A percentile compares a stretch with the other conserved stretches of the same genome.
phyloP scores from a whole-genome alignment of 768 basidiomycete genomes.

The Kwoniella europaea region DNA sequence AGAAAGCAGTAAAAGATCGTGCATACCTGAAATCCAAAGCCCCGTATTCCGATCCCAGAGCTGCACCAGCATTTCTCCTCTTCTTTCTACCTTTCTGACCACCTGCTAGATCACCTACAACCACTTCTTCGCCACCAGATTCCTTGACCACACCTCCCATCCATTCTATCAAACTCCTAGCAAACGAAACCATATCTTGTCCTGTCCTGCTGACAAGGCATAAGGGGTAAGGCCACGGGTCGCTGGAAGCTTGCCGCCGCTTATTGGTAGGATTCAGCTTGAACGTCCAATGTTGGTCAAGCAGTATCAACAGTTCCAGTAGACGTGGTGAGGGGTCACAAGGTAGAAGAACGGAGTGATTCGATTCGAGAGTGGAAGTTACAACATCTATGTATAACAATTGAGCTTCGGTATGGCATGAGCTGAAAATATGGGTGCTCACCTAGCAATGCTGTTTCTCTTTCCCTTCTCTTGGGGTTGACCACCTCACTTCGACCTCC shows the following conservation, averaged over 20 bases:
- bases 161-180: conserved; percentile 98
- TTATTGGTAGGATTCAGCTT: conserved; percentile 59
- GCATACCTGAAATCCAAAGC: conserved; percentile 85
- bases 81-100: conserved; percentile 60
- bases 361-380: conserved; percentile 78
- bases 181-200: conserved; percentile 89
- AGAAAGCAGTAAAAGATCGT: neutral
- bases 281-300: conserved; percentile 97
- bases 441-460: conserved; percentile 86
- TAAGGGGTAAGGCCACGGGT: conserved; percentile 66
- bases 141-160: conserved; percentile 93
- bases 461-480: conserved; percentile 84
- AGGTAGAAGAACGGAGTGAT: conserved; percentile 83
- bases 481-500: conserved; percentile 81
- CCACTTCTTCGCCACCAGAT: conserved; percentile 79
- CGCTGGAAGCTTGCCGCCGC: conserved; percentile 25
- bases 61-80: conserved; percentile 63
- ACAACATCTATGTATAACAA: conserved; percentile 71
- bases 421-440: conserved; percentile 9
- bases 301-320: conserved; percentile 88
- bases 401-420: neutral
- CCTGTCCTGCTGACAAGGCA: conserved; percentile 91
- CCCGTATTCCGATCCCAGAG: conserved; percentile 72
- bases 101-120: conserved; percentile 58
- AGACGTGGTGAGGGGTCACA: conserved; percentile 94